Evolutionary conservation across 495 filamentous ascomycete genomes (phyloP).

Genomic region (Thozetella sp.): DNA sequence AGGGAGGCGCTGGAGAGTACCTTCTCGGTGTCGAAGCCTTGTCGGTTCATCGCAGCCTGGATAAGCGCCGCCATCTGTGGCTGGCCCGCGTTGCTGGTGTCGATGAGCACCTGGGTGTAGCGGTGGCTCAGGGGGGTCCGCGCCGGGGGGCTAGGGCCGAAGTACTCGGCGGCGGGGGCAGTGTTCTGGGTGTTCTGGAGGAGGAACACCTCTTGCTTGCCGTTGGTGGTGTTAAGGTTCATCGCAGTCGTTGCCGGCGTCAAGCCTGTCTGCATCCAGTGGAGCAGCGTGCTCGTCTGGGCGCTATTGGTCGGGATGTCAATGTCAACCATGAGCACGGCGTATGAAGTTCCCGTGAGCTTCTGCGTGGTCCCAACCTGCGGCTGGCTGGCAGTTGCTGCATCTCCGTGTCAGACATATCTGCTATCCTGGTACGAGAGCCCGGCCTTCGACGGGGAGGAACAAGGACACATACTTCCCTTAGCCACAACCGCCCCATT

Average conservation of each 20-base stretch:
- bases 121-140: constrained; percentile 40
- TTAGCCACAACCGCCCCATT: constrained; percentile 33
- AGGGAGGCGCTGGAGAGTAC: constrained; percentile 31
- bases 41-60: constrained; percentile 24
- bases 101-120: constrained; percentile 40
- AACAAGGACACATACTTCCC: constrained; percentile 19
- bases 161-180: constrained; percentile 26
- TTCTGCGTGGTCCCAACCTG: constrained; percentile 31
- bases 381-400: constrained; percentile 20
- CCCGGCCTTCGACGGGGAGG: not conserved
- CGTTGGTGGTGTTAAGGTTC: constrained; percentile 25
- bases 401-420: not conserved
- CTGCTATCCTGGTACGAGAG: not conserved
- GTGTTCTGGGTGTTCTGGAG: constrained; percentile 26
- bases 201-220: constrained; percentile 26
- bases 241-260: constrained; percentile 28
- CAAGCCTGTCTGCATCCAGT: constrained; percentile 45
- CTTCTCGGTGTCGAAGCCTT: constrained; percentile 26
- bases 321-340: constrained; percentile 41
- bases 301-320: constrained; percentile 41
- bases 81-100: constrained; percentile 28
- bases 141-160: constrained; percentile 38
- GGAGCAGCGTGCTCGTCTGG: constrained; percentile 33
- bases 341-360: constrained; percentile 27
- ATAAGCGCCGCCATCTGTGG: constrained; percentile 21